phyloP scores from a whole-genome alignment of 345 rosid species.

The Eucalyptus erythrocorys region DNA sequence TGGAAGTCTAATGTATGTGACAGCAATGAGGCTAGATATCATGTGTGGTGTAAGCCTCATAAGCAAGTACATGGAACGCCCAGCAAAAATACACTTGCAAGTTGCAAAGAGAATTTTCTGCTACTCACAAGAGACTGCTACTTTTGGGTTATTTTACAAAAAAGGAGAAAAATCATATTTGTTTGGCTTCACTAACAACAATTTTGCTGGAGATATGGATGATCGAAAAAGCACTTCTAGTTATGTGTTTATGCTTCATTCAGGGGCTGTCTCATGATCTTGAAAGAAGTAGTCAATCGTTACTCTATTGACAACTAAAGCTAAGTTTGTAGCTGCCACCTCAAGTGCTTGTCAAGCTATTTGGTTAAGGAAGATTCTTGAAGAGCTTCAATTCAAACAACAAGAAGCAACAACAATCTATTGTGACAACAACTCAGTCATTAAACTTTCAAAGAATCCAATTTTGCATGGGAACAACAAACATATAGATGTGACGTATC shows the following conservation, averaged over 20 bases:
- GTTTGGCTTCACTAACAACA: background rate
- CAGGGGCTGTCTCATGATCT: background rate
- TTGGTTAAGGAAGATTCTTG: background rate
- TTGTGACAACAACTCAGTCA: background rate
- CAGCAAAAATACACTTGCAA: too few relatives aligned
- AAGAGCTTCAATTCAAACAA: background rate
- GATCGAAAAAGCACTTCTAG: background rate
- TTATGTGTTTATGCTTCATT: background rate
- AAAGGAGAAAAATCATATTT: background rate
- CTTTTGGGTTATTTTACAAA: background rate
- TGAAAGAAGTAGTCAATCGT: background rate
- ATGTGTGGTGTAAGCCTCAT: too few relatives aligned
- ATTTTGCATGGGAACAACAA: too few relatives aligned
- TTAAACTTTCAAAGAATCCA: too few relatives aligned
- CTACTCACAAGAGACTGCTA: background rate
- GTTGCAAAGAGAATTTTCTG: background rate
- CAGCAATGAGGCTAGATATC: too few relatives aligned
- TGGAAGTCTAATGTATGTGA: too few relatives aligned
- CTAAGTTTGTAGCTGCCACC: background rate
- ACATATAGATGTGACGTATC: background rate
- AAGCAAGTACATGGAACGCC: too few relatives aligned
- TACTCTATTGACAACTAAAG: background rate
- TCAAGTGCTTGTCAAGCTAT: background rate
- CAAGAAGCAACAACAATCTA: background rate
- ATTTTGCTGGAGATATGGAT: background rate